These are phyloP conservation scores for Cudoniella acicularis DNA, from an alignment of 495 filamentous ascomycete genomes.

Conservation along the genomic window DNA sequence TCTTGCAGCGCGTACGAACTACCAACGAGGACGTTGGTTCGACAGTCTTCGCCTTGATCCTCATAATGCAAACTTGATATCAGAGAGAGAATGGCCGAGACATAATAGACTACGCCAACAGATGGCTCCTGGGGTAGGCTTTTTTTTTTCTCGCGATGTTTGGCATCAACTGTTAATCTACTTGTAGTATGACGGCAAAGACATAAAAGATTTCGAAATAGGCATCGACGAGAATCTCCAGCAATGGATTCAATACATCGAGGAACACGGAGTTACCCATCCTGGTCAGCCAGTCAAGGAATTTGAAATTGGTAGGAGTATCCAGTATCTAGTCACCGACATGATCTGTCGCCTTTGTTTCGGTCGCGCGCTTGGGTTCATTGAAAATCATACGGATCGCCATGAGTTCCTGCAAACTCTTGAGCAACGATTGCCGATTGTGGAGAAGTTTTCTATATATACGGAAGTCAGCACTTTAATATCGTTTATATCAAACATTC, in stretches of 20 bases:
- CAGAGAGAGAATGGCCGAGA: constrained; percentile 25
- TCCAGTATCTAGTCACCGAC: constrained; percentile 44
- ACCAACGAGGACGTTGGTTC: constrained; percentile 30
- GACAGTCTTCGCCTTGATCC: constrained; percentile 28
- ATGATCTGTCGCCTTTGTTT: constrained; percentile 42
- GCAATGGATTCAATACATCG: constrained; percentile 28
- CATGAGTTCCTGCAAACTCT: constrained; percentile 27
- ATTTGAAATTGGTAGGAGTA: constrained; percentile 39
- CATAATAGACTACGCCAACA: constrained; percentile 34
- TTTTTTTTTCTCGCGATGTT: not conserved
- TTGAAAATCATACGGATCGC: constrained; percentile 36
- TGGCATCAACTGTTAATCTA: not conserved
- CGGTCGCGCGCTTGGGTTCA: constrained; percentile 37
- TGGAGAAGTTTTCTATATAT: not conserved
- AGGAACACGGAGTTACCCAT: constrained; percentile 29
- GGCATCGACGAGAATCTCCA: constrained; percentile 30
- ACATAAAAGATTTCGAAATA: constrained; percentile 34
- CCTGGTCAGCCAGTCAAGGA: constrained; percentile 16
- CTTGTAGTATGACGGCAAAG: constrained; percentile 38
- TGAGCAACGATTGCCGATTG: not conserved
- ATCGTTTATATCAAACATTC: constrained; percentile 35
- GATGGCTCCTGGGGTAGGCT: constrained; percentile 34
- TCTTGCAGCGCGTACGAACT: constrained; percentile 30
- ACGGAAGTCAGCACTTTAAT: not conserved
- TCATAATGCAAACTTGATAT: constrained; percentile 32